Evolutionary conservation across 2,329 filamentous ascomycete species (phyloP).

Genomic region (Talaromyces sp.): DNA sequence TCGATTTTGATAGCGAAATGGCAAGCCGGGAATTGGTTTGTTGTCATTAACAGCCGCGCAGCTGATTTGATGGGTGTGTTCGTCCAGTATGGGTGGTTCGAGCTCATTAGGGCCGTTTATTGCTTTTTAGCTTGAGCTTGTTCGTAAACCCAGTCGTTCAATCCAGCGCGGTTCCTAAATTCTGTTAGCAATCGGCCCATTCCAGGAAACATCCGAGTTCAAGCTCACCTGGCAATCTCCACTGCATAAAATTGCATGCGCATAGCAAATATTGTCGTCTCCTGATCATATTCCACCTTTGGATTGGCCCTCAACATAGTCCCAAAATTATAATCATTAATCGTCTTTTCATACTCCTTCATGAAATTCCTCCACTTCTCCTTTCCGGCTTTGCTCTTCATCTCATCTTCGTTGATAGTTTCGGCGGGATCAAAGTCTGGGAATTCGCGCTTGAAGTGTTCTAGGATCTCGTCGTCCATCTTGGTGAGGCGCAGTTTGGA

Average conservation of each 20-base stretch:
- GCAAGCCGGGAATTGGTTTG: neutral
- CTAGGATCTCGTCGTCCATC: constrained; percentile 90
- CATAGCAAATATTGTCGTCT: constrained; percentile 85
- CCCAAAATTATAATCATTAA: constrained; percentile 98
- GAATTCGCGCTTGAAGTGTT: constrained; percentile 81
- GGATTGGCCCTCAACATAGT: constrained; percentile 80
- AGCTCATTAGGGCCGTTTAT: constrained; percentile 35
- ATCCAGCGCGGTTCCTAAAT: constrained; percentile 70
- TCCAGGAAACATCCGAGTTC: neutral
- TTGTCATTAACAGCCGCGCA: neutral
- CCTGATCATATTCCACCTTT: constrained; percentile 77
- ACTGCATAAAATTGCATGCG: constrained; percentile 82
- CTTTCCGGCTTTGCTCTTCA: constrained; percentile 97
- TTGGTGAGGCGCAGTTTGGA: constrained; percentile 88
- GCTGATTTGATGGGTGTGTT: neutral
- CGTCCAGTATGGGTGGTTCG: neutral
- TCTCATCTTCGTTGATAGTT: constrained; percentile 82
- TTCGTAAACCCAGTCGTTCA: constrained; percentile 98
- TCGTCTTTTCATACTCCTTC: constrained; percentile 85
- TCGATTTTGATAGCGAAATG: neutral
- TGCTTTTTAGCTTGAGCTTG: constrained; percentile 59
- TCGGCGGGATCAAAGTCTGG: constrained; percentile 83
- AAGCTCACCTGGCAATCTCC: constrained; percentile 61
- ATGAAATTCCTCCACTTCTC: constrained; percentile 93
- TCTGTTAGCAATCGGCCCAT: constrained; percentile 17